Percentiles rank a stretch among this genome's conserved stretches.
Evolutionary conservation across 805 yeast species (phyloP).

Genomic region (Pichia paraexigua): DNA sequence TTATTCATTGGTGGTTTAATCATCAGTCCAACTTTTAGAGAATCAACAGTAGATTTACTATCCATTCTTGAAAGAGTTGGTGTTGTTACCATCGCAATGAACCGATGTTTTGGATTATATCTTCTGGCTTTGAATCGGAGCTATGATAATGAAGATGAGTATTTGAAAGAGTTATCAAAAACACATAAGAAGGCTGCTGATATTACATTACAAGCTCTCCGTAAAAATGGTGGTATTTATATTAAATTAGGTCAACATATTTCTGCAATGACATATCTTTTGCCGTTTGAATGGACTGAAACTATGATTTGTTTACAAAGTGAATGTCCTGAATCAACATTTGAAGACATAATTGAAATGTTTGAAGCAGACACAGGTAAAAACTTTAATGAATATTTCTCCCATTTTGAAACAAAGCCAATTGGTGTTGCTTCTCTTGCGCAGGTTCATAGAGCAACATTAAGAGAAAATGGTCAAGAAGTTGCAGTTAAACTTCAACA

Average conservation of each 20-base stretch:
- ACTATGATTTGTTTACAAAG: conserved; percentile 93
- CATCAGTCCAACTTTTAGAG: conserved; percentile 30
- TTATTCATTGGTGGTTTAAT: conserved; percentile 17
- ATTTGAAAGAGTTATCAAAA: conserved; percentile 43
- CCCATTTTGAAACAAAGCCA: conserved; percentile 60
- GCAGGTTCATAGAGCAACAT: conserved; percentile 79
- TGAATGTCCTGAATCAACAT: conserved; percentile 73
- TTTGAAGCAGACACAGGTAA: conserved; percentile 59
- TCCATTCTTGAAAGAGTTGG: conserved; percentile 43
- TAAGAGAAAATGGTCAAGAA: conserved; percentile 44
- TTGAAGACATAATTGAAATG: conserved; percentile 62
- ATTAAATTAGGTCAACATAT: conserved; percentile 94
- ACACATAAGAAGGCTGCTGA: conserved; percentile 75
- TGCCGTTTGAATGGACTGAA: conserved; percentile 92
- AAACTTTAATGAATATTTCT: conserved; percentile 53
- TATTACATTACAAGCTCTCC: conserved; percentile 71
- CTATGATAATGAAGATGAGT: conserved; percentile 38
- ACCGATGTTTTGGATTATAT: conserved; percentile 67
- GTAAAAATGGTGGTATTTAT: conserved; percentile 83
- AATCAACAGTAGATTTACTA: conserved; percentile 28
- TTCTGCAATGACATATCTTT: conserved; percentile 81
- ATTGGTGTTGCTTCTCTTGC: conserved; percentile 96
- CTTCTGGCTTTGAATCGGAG: conserved; percentile 39
- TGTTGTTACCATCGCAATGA: conserved; percentile 61
- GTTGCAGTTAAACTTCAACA: conserved; percentile 96